These are phyloP conservation scores for Chaetomium sp. DNA, from an alignment of 2,329 filamentous ascomycete genomes.

Conservation along the genomic window DNA sequence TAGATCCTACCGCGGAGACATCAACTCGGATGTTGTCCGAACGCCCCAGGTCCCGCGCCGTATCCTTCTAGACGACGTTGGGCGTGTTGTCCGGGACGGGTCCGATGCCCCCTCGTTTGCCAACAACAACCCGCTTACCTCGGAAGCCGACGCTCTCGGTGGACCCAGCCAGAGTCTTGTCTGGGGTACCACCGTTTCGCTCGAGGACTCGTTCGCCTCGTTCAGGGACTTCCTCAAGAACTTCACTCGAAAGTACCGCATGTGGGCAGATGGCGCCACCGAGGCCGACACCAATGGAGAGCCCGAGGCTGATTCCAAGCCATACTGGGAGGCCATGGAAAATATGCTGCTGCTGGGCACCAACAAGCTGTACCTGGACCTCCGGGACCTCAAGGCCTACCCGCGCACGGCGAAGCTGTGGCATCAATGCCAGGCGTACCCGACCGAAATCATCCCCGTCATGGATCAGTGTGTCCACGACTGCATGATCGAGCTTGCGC, in stretches of 20 bases:
- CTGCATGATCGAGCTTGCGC: slow-evolving; percentile 85
- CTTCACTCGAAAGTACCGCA: slow-evolving; percentile 89
- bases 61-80: slow-evolving; percentile 61
- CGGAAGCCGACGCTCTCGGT: slow-evolving; percentile 85
- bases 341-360: slow-evolving; percentile 88
- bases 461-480: slow-evolving; percentile 97
- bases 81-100: slow-evolving; percentile 59
- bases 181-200: slow-evolving; percentile 96
- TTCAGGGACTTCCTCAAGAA: slow-evolving; percentile 94
- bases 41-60: slow-evolving; percentile 56
- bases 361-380: slow-evolving; percentile 82
- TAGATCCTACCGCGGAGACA: slow-evolving; percentile 76
- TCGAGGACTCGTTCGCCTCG: slow-evolving; percentile 80
- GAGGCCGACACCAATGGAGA: slow-evolving; percentile 71
- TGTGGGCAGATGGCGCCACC: slow-evolving; percentile 84
- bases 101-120: slow-evolving; percentile 62
- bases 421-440: slow-evolving; percentile 93
- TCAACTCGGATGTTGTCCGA: slow-evolving; percentile 74
- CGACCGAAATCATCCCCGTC: slow-evolving; percentile 91
- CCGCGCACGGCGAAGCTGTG: slow-evolving; percentile 90
- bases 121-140: slow-evolving; percentile 77
- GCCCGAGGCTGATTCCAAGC: slow-evolving; percentile 73
- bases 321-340: slow-evolving; percentile 83
- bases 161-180: slow-evolving; percentile 81
- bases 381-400: slow-evolving; percentile 87